Evolutionary conservation across 225 moss, liverwort and hornwort species (phyloP).

Genomic region (Asterella californica): DNA sequence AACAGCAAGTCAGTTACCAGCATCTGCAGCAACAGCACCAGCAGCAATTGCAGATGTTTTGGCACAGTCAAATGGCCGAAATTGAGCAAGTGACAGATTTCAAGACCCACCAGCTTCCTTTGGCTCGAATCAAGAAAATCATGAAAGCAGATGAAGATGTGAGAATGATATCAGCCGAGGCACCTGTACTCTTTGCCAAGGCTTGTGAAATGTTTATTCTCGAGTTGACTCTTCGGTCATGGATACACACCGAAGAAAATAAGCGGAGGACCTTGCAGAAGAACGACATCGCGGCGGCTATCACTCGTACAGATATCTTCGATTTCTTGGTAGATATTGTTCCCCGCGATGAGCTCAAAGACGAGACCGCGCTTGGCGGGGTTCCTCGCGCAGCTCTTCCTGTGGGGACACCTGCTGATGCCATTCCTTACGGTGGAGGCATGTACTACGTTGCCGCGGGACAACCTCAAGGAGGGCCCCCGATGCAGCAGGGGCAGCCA

Average conservation of each 20-base stretch:
- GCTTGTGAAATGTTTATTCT: conserved; percentile 73
- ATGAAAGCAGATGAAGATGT: conserved; percentile 83
- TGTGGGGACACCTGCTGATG: conserved; percentile 62
- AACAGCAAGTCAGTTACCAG: conserved; percentile 89
- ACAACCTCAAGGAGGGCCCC: conserved; percentile 64
- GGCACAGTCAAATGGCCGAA: conserved; percentile 89
- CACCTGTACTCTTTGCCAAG: conserved; percentile 65
- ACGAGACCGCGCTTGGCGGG: conserved; percentile 62
- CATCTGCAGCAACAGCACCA: conserved; percentile 85
- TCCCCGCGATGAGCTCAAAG: conserved; percentile 75
- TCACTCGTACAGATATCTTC: conserved; percentile 60
- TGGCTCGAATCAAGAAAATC: conserved; percentile 93
- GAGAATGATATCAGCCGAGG: conserved; percentile 68
- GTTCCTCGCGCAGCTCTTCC: conserved; percentile 75
- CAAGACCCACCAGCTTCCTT: conserved; percentile 90
- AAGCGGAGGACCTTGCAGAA: conserved; percentile 64
- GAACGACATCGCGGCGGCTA: conserved; percentile 66
- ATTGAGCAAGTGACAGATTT: conserved; percentile 90
- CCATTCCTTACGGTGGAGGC: conserved; percentile 62
- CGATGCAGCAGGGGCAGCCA: conserved; percentile 53
- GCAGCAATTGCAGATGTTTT: conserved; percentile 94
- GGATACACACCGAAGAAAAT: conserved; percentile 76
- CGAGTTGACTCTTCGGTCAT: conserved; percentile 60
- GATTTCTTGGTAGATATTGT: conserved; percentile 72
- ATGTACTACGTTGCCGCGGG: conserved; percentile 52